A percentile compares a stretch with the other conserved stretches of the same genome.
phyloP scores from a whole-genome alignment of 106 monocot genomes.

The Dendrobium officinale region DNA sequence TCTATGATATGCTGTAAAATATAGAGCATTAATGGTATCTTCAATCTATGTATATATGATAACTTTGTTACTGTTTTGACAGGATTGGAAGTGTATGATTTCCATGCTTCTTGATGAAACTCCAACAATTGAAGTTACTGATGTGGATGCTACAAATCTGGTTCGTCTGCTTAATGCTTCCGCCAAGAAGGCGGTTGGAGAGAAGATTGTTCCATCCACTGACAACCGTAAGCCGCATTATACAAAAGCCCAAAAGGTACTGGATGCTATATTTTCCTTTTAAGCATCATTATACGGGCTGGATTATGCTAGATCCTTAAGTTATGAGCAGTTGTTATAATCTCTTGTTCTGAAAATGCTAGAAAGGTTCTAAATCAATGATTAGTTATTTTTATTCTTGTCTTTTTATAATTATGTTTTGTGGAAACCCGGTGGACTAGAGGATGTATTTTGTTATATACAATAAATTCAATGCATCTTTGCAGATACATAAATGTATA shows the following conservation, averaged over 20 bases:
- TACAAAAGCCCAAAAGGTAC: constrained; percentile 89
- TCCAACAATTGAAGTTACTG: constrained; percentile 63
- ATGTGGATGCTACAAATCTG: constrained; percentile 89
- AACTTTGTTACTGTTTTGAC: neutral
- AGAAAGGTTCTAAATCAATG: neutral
- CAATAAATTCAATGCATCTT: too few relatives aligned
- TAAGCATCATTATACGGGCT: neutral
- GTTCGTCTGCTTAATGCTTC: constrained; percentile 81
- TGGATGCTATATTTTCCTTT: neutral
- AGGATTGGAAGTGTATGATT: constrained; percentile 98
- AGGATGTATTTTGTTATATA: neutral
- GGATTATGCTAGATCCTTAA: neutral
- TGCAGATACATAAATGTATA: too few relatives aligned
- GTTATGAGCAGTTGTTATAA: neutral
- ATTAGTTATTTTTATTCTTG: neutral
- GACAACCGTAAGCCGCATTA: constrained; percentile 79
- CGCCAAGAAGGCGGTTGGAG: constrained; percentile 83
- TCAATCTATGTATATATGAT: neutral
- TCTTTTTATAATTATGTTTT: neutral
- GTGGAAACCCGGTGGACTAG: neutral
- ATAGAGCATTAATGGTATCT: neutral
- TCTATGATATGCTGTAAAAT: neutral
- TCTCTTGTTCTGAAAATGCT: neutral
- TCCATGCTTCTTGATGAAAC: constrained; percentile 91
- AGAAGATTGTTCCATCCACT: constrained; percentile 78